Percentiles rank a stretch among this genome's conserved stretches.
phyloP scores from a whole-genome alignment of 2,329 filamentous ascomycete genomes.

The Venturia carpophila region DNA sequence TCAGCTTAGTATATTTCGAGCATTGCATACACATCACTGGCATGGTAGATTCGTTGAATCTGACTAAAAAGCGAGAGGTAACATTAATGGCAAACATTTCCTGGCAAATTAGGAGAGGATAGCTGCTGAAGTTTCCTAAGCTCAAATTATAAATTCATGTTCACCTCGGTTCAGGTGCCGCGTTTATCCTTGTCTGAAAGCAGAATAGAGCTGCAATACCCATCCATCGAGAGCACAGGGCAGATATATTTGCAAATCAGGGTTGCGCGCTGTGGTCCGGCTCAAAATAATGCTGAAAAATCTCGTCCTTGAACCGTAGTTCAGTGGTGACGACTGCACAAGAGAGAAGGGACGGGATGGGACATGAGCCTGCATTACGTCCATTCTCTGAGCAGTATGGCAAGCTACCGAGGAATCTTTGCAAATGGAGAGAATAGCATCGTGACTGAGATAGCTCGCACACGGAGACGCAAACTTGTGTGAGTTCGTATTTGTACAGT shows the following conservation, averaged over 20 bases:
- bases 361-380: background rate
- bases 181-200: too few relatives aligned
- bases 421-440: background rate
- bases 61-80: background rate
- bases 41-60: background rate
- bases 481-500: constrained; percentile 6
- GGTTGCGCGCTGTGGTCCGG: background rate
- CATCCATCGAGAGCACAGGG: background rate
- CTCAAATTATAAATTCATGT: too few relatives aligned
- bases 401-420: background rate
- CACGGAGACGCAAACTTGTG: background rate
- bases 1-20: background rate
- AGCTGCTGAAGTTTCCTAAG: background rate
- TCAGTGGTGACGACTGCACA: too few relatives aligned
- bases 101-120: background rate
- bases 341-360: background rate
- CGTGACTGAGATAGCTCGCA: background rate
- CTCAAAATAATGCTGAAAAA: background rate
- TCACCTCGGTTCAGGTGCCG: too few relatives aligned
- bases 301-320: background rate
- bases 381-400: background rate
- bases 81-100: background rate
- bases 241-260: background rate
- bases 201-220: background rate
- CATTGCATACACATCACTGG: background rate